Base-by-base conservation (phyloP, 1,139 yeast species). In the Nakaseomyces delphensis region DNA sequence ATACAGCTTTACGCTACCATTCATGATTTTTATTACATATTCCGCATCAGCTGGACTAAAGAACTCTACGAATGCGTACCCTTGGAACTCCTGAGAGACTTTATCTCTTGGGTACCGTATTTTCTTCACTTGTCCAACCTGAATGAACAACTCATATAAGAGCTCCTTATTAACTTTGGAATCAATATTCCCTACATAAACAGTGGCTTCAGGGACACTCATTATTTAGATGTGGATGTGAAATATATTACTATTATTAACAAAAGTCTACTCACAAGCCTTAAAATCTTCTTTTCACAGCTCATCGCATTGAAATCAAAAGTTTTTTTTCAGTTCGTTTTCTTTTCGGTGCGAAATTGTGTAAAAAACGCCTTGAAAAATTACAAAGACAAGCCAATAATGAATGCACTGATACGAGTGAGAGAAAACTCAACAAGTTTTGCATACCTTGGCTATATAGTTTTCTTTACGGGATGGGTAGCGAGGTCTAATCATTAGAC, bases 61-160 rank as follows among this genome's bases (percentile, higher is more conserved):
- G 54, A 83, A 81, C 57, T 85, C 94, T 2, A 84, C 80, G 63
- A 91, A 91, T 10, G 95, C 97, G 64, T 70, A 91, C 14, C 96
- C 97, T 56, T 83, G 94, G 55, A 83, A 87, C 2, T 74, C 69
- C 47, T 76, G 76, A 35, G 77, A 66, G 4, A 86, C 70, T 50
- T 89, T 70, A 57, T 87, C 96, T 54, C 77, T 79, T 4, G 97
- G 97, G 53, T 91, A 68, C 51, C 81, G 73, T 10, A 91, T 71
- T 27, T 76, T 70, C 39, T 69, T 68, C 4, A 91, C 73, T 0
- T 96, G 95, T 0, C 94, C 93, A 42, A 85, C 80, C 59, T 91
- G 98, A 10, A 84, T 64, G 62, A 87, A 81, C 27, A 91, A 70
- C 60, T 91, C 98, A 57, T 81, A 85, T 40, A 93, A 62, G 15